phyloP scores from a whole-genome alignment of 2,329 filamentous ascomycete species.

The Fusarium acutatum region DNA sequence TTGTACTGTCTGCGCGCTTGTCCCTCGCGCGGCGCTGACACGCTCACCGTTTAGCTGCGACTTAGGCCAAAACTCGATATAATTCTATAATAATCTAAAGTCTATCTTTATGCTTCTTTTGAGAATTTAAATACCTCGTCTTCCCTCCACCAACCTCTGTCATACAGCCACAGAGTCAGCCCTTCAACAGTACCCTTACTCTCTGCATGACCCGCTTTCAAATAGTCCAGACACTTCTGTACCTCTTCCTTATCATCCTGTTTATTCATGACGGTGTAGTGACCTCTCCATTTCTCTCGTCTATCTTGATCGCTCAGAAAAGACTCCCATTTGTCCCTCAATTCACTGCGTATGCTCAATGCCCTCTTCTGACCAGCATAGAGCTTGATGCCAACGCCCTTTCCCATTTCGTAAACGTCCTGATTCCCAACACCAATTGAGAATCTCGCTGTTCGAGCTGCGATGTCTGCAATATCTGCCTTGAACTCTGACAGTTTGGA shows the following conservation, averaged over 20 bases:
- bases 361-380: constrained; percentile 2
- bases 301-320: constrained; percentile 25
- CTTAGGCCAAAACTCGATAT: accelerated
- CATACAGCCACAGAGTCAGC: constrained; percentile 16
- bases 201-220: not conserved
- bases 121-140: not conserved
- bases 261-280: constrained; percentile 34
- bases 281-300: constrained; percentile 21
- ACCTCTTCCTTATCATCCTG: constrained; percentile 23
- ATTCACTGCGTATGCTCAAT: not conserved
- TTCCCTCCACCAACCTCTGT: constrained; percentile 22
- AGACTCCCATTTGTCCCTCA: constrained; percentile 13
- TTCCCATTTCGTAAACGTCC: constrained; percentile 18
- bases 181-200: constrained; percentile 14
- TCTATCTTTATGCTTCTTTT: not conserved
- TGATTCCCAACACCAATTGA: not conserved
- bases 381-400: constrained; percentile 24
- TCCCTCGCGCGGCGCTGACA: accelerated
- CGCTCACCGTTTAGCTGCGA: no score
- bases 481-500: constrained; percentile 14
- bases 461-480: not conserved
- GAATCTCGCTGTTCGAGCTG: not conserved
- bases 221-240: not conserved
- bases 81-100: not conserved
- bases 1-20: no score